A percentile compares a stretch with the other conserved stretches of the same genome.
These are phyloP conservation scores for Carex scoparia DNA, from an alignment of 176 grass and related monocot species.

Conservation along the genomic window DNA sequence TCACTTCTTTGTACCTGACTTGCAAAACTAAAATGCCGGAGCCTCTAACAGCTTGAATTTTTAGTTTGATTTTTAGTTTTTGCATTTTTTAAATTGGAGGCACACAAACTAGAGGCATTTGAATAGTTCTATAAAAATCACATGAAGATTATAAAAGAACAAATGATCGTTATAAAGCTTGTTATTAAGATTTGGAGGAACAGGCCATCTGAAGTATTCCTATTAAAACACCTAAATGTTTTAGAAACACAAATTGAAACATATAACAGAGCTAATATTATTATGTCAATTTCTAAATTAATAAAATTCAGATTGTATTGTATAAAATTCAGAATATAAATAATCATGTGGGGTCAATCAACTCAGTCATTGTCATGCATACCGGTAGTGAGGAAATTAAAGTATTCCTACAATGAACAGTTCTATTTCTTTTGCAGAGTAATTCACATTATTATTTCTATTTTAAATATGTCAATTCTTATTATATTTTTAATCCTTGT, in stretches of 20 bases:
- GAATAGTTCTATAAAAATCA: background rate
- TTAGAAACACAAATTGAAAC: too few species aligned
- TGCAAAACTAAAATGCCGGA: background rate
- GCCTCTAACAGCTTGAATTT: background rate
- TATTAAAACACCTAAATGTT: too few species aligned
- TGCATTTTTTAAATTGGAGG: background rate
- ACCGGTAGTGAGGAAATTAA: background rate
- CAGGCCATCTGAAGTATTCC: too few species aligned
- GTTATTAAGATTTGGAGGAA: too few species aligned
- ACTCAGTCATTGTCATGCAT: background rate
- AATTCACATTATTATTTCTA: background rate
- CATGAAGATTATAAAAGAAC: background rate
- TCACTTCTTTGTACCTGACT: background rate
- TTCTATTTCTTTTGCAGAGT: background rate
- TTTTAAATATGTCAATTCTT: background rate
- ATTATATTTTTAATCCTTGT: background rate
- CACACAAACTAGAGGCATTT: background rate
- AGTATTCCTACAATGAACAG: background rate
- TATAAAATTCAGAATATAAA: background rate
- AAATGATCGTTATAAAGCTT: background rate
- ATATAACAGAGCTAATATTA: too few species aligned
- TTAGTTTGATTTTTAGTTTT: background rate
- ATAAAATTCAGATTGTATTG: background rate
- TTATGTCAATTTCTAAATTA: too few species aligned
- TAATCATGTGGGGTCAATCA: background rate